Evolutionary conservation across 352 stramenopile genomes (phyloP).

Genomic region (Achlya hypogyna): DNA sequence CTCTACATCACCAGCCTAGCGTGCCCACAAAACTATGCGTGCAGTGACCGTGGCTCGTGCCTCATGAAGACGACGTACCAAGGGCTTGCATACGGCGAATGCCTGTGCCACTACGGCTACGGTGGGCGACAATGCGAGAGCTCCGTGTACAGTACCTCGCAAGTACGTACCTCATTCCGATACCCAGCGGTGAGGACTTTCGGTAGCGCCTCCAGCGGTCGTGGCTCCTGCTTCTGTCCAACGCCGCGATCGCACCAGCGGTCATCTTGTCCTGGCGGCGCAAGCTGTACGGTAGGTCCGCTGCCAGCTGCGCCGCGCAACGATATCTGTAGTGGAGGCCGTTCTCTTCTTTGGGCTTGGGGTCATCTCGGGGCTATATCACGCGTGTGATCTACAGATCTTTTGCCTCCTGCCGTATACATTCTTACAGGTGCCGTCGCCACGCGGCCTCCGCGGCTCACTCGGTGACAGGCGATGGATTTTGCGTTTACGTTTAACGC

Average conservation of each 20-base stretch:
- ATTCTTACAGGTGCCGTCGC: constrained; percentile 24
- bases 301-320: not conserved
- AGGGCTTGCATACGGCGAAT: constrained; percentile 28
- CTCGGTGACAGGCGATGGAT: constrained; percentile 25
- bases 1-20: constrained; percentile 24
- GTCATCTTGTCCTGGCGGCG: constrained; percentile 24
- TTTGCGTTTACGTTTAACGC: constrained; percentile 40
- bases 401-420: constrained; percentile 29
- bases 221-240: constrained; percentile 29
- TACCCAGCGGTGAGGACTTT: not conserved
- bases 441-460: not conserved
- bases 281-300: constrained; percentile 30
- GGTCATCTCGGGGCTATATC: constrained; percentile 31
- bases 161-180: not conserved
- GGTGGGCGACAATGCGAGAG: constrained; percentile 27
- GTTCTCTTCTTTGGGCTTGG: constrained; percentile 29
- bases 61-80: constrained; percentile 25
- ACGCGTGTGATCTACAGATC: constrained; percentile 33
- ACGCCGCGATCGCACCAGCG: constrained; percentile 29
- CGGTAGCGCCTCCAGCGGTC: constrained; percentile 25
- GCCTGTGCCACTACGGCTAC: constrained; percentile 31
- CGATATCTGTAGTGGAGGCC: constrained; percentile 24
- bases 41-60: constrained; percentile 27
- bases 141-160: not conserved
- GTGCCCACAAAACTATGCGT: constrained; percentile 22